Evolutionary conservation across 345 rosid genomes (phyloP).

Genomic region (Luvunga scandens): DNA sequence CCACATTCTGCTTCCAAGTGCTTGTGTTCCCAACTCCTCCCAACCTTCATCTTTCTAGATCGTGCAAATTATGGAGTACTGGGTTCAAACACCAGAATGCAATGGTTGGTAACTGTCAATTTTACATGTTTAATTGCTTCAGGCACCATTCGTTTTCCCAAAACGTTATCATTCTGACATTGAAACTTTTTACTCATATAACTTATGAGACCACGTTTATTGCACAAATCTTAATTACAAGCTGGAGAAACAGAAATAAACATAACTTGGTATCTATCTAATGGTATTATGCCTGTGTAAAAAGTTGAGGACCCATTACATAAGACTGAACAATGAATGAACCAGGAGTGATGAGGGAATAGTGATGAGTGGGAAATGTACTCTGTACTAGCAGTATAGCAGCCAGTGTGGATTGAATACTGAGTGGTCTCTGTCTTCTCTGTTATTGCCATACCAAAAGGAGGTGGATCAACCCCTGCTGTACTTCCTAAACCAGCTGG

Average conservation of each 20-base stretch:
- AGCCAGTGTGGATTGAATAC: conserved; percentile 10
- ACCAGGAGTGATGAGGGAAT: background rate
- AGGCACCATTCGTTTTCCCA: background rate
- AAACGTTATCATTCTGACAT: background rate
- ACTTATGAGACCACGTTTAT: background rate
- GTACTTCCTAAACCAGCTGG: conserved; percentile 14
- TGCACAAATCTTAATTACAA: background rate
- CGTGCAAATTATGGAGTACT: conserved; percentile 13
- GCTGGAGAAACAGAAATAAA: background rate
- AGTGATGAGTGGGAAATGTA: conserved; percentile 1
- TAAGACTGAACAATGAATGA: background rate
- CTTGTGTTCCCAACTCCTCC: background rate
- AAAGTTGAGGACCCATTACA: background rate
- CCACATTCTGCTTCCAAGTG: conserved; percentile 6
- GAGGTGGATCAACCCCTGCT: conserved; percentile 18
- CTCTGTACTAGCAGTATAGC: conserved; percentile 15
- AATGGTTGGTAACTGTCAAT: conserved; percentile 17
- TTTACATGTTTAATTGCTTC: conserved; percentile 6
- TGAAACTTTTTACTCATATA: background rate
- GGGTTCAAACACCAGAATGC: background rate
- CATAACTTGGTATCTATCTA: background rate
- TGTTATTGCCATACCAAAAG: conserved; percentile 13
- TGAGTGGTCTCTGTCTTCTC: conserved; percentile 16
- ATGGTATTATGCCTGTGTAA: too few relatives aligned
- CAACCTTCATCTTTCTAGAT: background rate